Evolutionary conservation across 352 stramenopile genomes (phyloP).

Genomic region (Saprolegnia diclina): DNA sequence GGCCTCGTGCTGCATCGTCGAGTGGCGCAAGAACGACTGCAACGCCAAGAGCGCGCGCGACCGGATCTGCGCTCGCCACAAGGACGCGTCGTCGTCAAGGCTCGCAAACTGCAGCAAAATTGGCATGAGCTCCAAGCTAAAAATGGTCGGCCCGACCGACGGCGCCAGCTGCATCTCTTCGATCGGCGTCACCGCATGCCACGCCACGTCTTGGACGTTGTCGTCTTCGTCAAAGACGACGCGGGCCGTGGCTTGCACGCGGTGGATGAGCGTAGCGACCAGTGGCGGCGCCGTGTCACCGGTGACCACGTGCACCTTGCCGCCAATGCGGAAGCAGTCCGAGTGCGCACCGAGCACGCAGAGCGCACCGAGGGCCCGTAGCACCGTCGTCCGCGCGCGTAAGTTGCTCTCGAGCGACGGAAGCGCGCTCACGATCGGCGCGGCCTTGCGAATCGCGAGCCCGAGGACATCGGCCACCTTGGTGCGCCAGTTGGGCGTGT

Average conservation of each 20-base stretch:
- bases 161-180: constrained; percentile 68
- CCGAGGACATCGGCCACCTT: constrained; percentile 62
- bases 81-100: constrained; percentile 57
- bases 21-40: constrained; percentile 63
- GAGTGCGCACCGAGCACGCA: constrained; percentile 80
- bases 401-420: constrained; percentile 43
- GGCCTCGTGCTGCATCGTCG: constrained; percentile 34
- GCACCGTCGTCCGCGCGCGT: constrained; percentile 59
- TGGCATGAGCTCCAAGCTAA: constrained; percentile 74
- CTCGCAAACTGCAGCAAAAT: constrained; percentile 77
- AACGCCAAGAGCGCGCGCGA: constrained; percentile 73
- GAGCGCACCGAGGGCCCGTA: constrained; percentile 70
- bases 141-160: constrained; percentile 35
- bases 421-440: constrained; percentile 42
- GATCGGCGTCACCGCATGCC: constrained; percentile 56
- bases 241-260: constrained; percentile 55
- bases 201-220: constrained; percentile 76
- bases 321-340: constrained; percentile 76
- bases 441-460: constrained; percentile 64
- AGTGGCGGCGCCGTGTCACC: constrained; percentile 34
- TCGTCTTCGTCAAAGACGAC: constrained; percentile 75
- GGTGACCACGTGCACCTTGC: constrained; percentile 63
- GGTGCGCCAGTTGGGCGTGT: constrained; percentile 55
- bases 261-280: constrained; percentile 73
- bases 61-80: constrained; percentile 82